Base-by-base conservation (phyloP, 176 grass and related monocot species). In the Triticum turgidum region DNA sequence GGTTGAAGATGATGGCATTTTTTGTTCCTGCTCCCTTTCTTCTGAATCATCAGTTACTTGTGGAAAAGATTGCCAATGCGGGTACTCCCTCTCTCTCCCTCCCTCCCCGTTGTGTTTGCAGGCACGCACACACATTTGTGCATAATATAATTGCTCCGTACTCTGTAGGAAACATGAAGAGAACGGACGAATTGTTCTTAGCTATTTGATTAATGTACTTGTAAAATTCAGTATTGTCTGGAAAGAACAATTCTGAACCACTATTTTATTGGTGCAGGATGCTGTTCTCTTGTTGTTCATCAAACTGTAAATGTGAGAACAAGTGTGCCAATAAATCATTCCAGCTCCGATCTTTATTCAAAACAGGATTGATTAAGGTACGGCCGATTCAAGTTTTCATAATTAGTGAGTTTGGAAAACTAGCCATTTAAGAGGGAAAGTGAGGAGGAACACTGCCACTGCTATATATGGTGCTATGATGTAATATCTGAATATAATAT, bases 211-310 rank as follows among this genome's bases (percentile, higher is more conserved):
- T 90, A 76, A 49, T 24, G 6, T 15, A 45, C 7, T 6, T 67
- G 20, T 73, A 32, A 20, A 20, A 65, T 69, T 87, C 42, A 38
- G 75, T 30, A 32, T 71, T 35, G 41, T 66, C 38, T 20, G 54
- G 54, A 58, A 91, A 97, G 88, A 86, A 90, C 68, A 97, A 88
- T 91, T 73, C 56, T 89, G 29, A 86, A 66, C 32, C 22, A 20
- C 41, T 91, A 82, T 86, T 72, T 85, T 80, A 14, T 89, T 94
- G 29, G 74, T 88, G 66, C 90, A 98, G 96, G 87, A 96, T 95
- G 94, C 67, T 98, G 29, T 98, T 98, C 84, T 98, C 96, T 79
- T 92, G 92, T 85, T 98, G 96, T 83, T 92, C 96, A 42, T 85
- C 85, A 83, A 89, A 87, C 69, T 98, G 96, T 86, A 92, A 96